Base-by-base conservation (phyloP, 2,329 filamentous ascomycete genomes). In the Neurospora crassa region DNA sequence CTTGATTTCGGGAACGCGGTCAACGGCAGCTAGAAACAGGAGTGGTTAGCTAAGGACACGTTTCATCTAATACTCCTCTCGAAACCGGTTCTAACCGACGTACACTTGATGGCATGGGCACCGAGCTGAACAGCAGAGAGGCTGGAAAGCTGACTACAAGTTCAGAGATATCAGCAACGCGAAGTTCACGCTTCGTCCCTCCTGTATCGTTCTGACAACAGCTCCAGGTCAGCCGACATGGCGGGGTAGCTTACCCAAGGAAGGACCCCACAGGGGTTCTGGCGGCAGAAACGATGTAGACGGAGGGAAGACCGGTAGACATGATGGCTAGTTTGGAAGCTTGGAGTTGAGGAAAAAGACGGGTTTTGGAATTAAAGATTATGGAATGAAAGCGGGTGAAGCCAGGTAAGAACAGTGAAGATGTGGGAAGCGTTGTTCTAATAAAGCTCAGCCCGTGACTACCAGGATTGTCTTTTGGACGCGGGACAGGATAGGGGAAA, bases 201-300 rank as follows among this genome's bases (percentile, higher is more conserved):
- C 29, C 53, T 11, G 45, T 68, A 43, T 42, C 34, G 34, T 63
- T 67, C 70, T 41, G 43, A 71, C 53, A 63, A 37, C 53, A 37
- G 63, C 29, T 42, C 41, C 18, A n/a, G 69, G 68, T 67, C 37
- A 70, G 70, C 40, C 7, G 18, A 67, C 40, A 68, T 14, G 40
- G 70, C 73, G 70, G 70, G 73, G 72, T 69, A 73, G 76, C 87
- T 81, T 83, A 97, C 93, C 96, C 96, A 79, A 97, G 89, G 84
- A 99, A 99, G 76, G 92, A 94, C 78, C 96, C 96, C 75, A 97
- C 87, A 70, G 96, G 96, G 75, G 96, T 99, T 83, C 94, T 90
- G 79, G 90, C 92, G 75, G 90, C 91, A 72, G 96, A 96, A 79
- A 97, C 94, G 79, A 99, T 97, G 85, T 99, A 99, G 76, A 99